These are phyloP conservation scores for Chaetomium tenue DNA, from an alignment of 495 filamentous ascomycete genomes.

Conservation along the genomic window DNA sequence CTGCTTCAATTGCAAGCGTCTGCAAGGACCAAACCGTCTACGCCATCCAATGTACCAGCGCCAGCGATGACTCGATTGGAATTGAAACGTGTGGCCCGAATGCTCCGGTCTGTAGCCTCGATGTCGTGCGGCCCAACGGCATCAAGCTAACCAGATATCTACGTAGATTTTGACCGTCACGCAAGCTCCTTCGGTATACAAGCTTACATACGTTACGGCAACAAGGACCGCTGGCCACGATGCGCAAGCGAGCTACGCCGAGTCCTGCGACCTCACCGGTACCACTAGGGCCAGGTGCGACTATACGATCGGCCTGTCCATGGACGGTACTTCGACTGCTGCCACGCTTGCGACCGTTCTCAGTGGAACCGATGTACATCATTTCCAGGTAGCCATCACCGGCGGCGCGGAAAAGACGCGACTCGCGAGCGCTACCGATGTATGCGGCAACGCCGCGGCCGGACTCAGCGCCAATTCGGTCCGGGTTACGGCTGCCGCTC, in stretches of 20 bases:
- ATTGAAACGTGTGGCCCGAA: not conserved
- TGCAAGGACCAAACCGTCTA: conserved; percentile 7
- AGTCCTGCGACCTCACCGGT: not conserved
- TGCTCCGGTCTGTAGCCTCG: not conserved
- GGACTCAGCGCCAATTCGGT: not conserved
- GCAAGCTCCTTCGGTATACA: not conserved
- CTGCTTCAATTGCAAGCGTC: not conserved
- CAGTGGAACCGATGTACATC: not conserved
- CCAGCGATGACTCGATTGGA: not conserved
- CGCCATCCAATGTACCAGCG: conserved; percentile 14
- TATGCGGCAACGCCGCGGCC: not conserved
- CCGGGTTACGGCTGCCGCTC: not conserved
- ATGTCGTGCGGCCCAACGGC: not conserved
- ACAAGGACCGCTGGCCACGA: not conserved
- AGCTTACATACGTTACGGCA: not conserved
- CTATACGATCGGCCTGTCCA: not conserved
- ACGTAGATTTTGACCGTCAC: not conserved
- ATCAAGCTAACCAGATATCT: not conserved
- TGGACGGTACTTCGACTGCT: not conserved
- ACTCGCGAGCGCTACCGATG: not conserved
- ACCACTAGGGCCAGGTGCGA: conserved; percentile 1
- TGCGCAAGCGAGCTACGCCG: not conserved
- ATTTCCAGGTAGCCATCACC: conserved; percentile 10
- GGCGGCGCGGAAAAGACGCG: conserved; percentile 14
- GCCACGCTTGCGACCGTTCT: not conserved